Base-by-base conservation (phyloP, 441 rosid genomes). In the Lepidium campestre region DNA sequence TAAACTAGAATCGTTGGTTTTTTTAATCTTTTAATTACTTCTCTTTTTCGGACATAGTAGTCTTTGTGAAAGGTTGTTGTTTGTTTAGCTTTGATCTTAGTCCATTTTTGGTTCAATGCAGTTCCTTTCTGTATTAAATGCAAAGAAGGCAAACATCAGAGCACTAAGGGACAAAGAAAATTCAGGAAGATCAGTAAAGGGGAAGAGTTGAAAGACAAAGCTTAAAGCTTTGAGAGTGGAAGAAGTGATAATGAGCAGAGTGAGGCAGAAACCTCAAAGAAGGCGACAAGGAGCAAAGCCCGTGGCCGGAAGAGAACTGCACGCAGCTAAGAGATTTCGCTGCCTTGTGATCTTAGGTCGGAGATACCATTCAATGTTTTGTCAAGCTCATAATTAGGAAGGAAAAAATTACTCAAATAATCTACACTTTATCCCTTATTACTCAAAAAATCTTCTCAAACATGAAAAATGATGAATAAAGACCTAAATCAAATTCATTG, bases 91-190 rank as follows among this genome's bases (percentile, higher is more conserved):
- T 48, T 57, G 55, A 20, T 14, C 3, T 10, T 15, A 35, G 4
- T 20, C 22, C 0, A 4, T 10, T 55, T 12, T 14, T 65, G 69
- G 32, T 29, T 27, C 55, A 12, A 31, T 23, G 57, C 71, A 93
- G 97, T 90, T 93, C 66, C 67, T 87, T 65, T 78, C 69, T 23
- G 85, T 88, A 14, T 66, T 93, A 69, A 93, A 93, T 73, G 72
- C 96, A 42, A 93, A 88, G 85, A 93, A 93, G 74, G 77, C 75
- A 62, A 93, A 90, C 74, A 88, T 93, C 36, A 82, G 97, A 71
- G 93, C 81, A 62, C 85, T 87, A 65, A 86, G 86, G 47, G 91
- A 87, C 72, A 15, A 80, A 68, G 78, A 74, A 62, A 47, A 63
- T 35, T 60, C 79, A 23, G 85, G 77, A 68, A 81, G 77, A 78